These are phyloP conservation scores for Nemania sp. DNA, from an alignment of 2,329 filamentous ascomycete species.

Conservation along the genomic window DNA sequence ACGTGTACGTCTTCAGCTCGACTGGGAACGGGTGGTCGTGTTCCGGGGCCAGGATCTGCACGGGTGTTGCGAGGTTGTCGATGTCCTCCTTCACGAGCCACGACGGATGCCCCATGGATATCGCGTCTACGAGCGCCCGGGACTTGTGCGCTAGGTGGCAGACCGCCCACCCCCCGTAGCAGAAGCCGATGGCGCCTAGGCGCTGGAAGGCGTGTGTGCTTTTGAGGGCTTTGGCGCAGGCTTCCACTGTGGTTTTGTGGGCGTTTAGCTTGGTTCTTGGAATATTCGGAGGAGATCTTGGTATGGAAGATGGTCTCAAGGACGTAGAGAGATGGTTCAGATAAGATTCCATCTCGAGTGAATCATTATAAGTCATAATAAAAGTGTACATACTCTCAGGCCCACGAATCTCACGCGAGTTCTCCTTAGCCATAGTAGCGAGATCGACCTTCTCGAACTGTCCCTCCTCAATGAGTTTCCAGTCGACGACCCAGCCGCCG, in stretches of 20 bases:
- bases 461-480: slow-evolving; percentile 33
- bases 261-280: neutral
- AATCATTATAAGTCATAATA: too few relatives aligned
- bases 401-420: slow-evolving; percentile 45
- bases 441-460: slow-evolving; percentile 44
- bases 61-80: slow-evolving; percentile 47
- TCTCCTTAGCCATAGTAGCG: slow-evolving; percentile 38
- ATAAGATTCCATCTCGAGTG: too few relatives aligned
- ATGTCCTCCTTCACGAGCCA: slow-evolving; percentile 48
- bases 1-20: slow-evolving; percentile 51
- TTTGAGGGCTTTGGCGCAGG: slow-evolving; percentile 40
- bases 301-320: neutral
- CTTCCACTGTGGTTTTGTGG: slow-evolving; percentile 33
- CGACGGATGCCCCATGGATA: slow-evolving; percentile 48
- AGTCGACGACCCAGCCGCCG: slow-evolving; percentile 41
- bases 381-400: slow-evolving; percentile 36
- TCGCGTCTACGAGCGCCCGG: slow-evolving; percentile 45
- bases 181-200: slow-evolving; percentile 49
- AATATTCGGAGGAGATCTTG: neutral
- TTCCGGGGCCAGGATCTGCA: slow-evolving; percentile 48
- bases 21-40: slow-evolving; percentile 46
- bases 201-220: slow-evolving; percentile 37
- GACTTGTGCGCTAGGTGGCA: slow-evolving; percentile 45
- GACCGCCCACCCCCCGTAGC: slow-evolving; percentile 52
- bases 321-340: neutral